Conservation (phyloP, 1,139 yeast species). For the Candida sanyaensis region DNA sequence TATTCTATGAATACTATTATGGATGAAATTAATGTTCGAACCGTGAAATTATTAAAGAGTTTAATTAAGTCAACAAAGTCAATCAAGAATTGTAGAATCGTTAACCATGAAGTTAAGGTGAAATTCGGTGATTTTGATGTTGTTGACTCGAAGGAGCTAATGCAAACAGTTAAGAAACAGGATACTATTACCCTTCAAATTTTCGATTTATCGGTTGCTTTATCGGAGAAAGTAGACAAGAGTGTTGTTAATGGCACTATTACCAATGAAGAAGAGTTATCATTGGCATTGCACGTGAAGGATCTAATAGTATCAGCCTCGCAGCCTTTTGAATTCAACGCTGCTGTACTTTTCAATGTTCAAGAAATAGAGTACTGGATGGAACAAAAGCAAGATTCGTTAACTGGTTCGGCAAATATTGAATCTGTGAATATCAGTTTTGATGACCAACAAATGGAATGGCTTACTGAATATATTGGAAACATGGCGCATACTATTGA, state of each 20-base stretch:
- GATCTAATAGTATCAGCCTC: constrained; percentile 25
- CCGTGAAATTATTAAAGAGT: constrained; percentile 45
- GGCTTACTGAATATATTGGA: constrained; percentile 36
- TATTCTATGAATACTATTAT: constrained; percentile 49
- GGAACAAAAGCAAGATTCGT: constrained; percentile 23
- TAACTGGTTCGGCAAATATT: constrained; percentile 35
- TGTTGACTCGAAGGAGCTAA: constrained; percentile 17
- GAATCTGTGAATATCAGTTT: constrained; percentile 33
- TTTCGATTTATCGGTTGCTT: constrained; percentile 40
- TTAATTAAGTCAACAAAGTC: constrained; percentile 37
- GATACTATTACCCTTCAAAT: constrained; percentile 29
- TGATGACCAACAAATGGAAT: constrained; percentile 34
- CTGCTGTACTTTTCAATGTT: constrained; percentile 23
- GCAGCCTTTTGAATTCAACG: constrained; percentile 24
- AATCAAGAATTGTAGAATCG: constrained; percentile 50
- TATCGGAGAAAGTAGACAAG: constrained; percentile 21
- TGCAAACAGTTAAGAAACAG: constrained; percentile 17
- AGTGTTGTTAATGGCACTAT: constrained; percentile 9
- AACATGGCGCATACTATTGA: constrained; percentile 19
- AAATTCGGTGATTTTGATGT: constrained; percentile 43
- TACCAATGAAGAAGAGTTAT: constrained; percentile 10
- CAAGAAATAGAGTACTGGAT: constrained; percentile 49
- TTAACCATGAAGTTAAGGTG: constrained; percentile 49
- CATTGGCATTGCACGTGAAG: constrained; percentile 36
- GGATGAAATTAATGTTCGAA: constrained; percentile 67